Percentiles rank a stretch among this genome's conserved stretches.
Conservation (phyloP, 306 rosid species). For the Phaseolus lunatus region DNA sequence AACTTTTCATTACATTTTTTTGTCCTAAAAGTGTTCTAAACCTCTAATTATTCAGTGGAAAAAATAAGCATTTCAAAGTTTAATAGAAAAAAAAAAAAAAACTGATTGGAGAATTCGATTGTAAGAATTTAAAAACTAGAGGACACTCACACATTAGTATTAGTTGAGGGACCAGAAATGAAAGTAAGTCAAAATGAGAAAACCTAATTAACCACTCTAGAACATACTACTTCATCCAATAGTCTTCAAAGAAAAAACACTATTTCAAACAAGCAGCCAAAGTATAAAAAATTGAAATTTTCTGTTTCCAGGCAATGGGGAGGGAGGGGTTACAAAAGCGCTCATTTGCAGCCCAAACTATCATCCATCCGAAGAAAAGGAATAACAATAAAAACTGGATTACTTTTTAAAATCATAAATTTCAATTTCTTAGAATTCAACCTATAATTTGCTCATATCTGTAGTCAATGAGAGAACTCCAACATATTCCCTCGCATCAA, state of each 20-base stretch:
- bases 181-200: slow-evolving; percentile 27
- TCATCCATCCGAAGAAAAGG: slow-evolving; percentile 26
- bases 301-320: neutral
- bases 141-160: neutral
- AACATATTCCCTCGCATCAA: too few relatives aligned
- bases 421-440: too few relatives aligned
- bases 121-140: neutral
- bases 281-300: slow-evolving; percentile 13
- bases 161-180: neutral
- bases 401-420: slow-evolving; percentile 21
- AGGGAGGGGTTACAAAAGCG: neutral
- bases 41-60: neutral
- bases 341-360: slow-evolving; percentile 33
- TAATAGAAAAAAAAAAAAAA: neutral
- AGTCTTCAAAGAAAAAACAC: neutral
- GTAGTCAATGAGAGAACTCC: too few relatives aligned
- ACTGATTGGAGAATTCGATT: neutral
- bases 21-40: neutral
- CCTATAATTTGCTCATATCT: too few relatives aligned
- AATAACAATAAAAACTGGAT: neutral
- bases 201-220: slow-evolving; percentile 19
- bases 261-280: slow-evolving; percentile 32
- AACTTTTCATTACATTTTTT: neutral
- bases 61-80: neutral
- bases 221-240: slow-evolving; percentile 20